Evolutionary conservation across 352 stramenopile genomes (phyloP), one percentile per base, ranked within the genome.

Genomic region (Nothophytophthora sp.): DNA sequence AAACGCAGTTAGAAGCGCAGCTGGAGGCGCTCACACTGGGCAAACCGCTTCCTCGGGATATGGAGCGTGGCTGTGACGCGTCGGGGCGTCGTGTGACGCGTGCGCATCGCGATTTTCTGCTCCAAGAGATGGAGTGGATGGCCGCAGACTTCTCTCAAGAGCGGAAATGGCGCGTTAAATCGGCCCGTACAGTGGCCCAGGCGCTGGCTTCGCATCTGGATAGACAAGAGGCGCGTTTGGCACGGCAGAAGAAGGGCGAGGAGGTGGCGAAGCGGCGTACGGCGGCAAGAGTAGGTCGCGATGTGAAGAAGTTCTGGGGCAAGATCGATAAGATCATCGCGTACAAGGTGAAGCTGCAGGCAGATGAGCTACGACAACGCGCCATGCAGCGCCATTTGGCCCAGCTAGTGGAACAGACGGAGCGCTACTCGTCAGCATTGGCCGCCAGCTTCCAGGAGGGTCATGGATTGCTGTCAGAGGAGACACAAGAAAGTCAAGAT

Each of bases 251-350:
- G 47, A 57, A 67, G 49, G 60, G 55, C n/a, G 50, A 63, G 20
- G 66, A 89, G 34, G 54, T 78, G 3, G 42, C 45, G 2, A 66
- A 66, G 18, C 70, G 81, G 0, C 61, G 85, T 25, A 36, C 91
- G 0, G 91, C 88, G 0, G 86, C 76, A 1, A 81, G 82, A 39
- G 81, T 99, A 1, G 84, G 78, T 0, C 55, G 96, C 2, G 80
- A 97, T 30, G 86, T 99, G 8, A 88, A 93, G 41, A 86, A 90
- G 24, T 98, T 97, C 45, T 99, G 97, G 97, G 76, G 64, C 30
- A 99, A 99, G 69, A 97, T 99, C 52, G 97, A 99, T 80, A 96
- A 98, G 55, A 88, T 99, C 41, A 96, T 99, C 42, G 84, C 86
- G 19, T 99, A 98, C 63, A 99, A 99, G 70, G 92, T 99, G 67